phyloP scores from a whole-genome alignment of 345 rosid species.

The Laguncularia racemosa region DNA sequence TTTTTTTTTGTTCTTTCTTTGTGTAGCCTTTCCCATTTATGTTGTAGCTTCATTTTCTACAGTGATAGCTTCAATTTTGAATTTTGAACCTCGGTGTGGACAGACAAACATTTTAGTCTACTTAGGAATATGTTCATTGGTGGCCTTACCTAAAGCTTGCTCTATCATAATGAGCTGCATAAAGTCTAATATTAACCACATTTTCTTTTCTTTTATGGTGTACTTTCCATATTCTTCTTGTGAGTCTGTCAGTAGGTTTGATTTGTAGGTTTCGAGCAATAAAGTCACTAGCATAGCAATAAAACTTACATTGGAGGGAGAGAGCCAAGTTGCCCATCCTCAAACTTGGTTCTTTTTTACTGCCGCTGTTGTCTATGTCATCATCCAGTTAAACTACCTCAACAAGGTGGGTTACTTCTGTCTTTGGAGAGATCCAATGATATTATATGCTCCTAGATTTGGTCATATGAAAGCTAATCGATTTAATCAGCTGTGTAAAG shows the following conservation, averaged over 20 bases:
- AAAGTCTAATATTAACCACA: not conserved
- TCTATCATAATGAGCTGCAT: slow-evolving; percentile 4
- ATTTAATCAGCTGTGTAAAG: too few species aligned
- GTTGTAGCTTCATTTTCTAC: slow-evolving; percentile 51
- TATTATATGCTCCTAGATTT: too few species aligned
- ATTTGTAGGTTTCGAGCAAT: slow-evolving; percentile 21
- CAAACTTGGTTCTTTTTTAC: slow-evolving; percentile 22
- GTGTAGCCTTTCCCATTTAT: slow-evolving; percentile 73
- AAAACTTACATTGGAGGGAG: slow-evolving; percentile 26
- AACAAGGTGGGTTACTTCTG: slow-evolving; percentile 16
- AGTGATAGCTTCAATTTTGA: slow-evolving; percentile 68
- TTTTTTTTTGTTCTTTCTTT: too few species aligned
- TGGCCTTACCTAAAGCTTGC: slow-evolving; percentile 57
- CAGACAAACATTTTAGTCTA: slow-evolving; percentile 76
- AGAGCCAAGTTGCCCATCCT: slow-evolving; percentile 17
- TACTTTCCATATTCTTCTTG: too few species aligned
- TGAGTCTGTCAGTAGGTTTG: not conserved
- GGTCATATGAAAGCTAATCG: too few species aligned
- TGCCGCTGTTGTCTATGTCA: slow-evolving; percentile 14
- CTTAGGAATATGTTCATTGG: slow-evolving; percentile 79
- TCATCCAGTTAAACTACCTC: slow-evolving; percentile 25
- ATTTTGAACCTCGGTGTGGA: slow-evolving; percentile 83
- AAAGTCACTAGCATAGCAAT: slow-evolving; percentile 24
- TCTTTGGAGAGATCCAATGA: not conserved
- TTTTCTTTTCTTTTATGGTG: not conserved